Conservation (phyloP, 73 alveolate species). For the Halteria grandinella region DNA sequence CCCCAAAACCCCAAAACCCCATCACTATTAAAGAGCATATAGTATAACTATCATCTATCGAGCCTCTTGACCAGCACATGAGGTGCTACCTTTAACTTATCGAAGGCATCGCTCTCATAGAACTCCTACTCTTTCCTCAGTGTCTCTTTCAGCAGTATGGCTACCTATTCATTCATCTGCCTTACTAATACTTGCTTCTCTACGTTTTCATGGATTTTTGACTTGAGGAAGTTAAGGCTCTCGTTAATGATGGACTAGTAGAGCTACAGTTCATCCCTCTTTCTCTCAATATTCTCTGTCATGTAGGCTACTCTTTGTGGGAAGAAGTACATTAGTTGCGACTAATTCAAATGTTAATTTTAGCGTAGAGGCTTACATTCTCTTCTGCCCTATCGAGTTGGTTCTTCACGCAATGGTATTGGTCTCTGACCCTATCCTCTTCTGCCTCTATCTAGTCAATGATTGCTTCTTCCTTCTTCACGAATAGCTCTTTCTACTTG, state of each 20-base stretch:
- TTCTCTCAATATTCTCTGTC: slow-evolving; percentile 11
- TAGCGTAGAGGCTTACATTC: background rate
- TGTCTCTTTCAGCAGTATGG: background rate
- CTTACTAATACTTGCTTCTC: slow-evolving; percentile 5
- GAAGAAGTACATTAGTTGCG: slow-evolving; percentile 24
- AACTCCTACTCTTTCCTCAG: slow-evolving; percentile 3
- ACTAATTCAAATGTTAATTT: background rate
- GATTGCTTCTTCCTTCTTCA: background rate
- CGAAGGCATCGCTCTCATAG: slow-evolving; percentile 13
- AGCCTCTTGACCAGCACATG: slow-evolving; percentile 31
- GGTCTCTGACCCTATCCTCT: background rate
- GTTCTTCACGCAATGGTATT: slow-evolving; percentile 1
- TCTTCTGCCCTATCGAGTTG: background rate
- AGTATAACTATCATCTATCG: no score
- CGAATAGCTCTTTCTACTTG: background rate
- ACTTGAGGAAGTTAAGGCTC: background rate
- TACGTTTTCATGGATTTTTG: slow-evolving; percentile 16
- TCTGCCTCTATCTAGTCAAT: background rate
- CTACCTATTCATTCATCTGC: slow-evolving; percentile 23
- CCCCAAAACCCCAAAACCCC: no score
- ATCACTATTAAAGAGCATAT: no score
- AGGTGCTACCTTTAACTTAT: slow-evolving; percentile 31
- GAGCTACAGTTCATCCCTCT: slow-evolving; percentile 29
- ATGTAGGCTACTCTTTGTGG: slow-evolving; percentile 17
- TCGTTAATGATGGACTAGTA: slow-evolving; percentile 26